These are phyloP conservation scores for Westerdykella aurantiaca DNA, from an alignment of 2,329 filamentous ascomycete genomes.

Conservation along the genomic window DNA sequence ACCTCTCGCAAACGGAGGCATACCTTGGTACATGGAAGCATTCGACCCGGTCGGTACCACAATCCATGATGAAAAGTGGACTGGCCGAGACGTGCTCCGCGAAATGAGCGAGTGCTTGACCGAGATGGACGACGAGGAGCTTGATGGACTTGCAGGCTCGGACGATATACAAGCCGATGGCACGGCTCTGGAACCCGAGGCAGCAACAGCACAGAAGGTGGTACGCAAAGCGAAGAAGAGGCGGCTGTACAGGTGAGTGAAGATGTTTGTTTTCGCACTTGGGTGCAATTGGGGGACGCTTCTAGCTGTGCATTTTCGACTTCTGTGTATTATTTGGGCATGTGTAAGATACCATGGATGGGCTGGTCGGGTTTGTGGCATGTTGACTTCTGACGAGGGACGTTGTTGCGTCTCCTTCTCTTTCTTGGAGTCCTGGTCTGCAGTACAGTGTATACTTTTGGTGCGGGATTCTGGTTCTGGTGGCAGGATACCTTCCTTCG, in stretches of 20 bases:
- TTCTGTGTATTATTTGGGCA: conserved; percentile 8
- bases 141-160: conserved; percentile 54
- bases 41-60: conserved; percentile 79
- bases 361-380: no score
- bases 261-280: conserved; percentile 4
- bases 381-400: not conserved
- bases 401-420: not conserved
- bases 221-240: conserved; percentile 29
- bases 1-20: conserved; percentile 54
- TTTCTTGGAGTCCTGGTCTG: no score
- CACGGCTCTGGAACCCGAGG: conserved; percentile 15
- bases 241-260: conserved; percentile 18
- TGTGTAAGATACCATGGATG: conserved; percentile 6
- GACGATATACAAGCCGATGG: conserved; percentile 28
- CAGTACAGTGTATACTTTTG: no score
- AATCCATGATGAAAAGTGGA: conserved; percentile 66
- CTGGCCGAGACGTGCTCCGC: conserved; percentile 63
- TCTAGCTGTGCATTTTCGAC: not conserved
- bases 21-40: conserved; percentile 80
- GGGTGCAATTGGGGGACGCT: conserved; percentile 6
- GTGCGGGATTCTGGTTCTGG: no score
- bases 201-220: conserved; percentile 23
- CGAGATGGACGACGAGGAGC: conserved; percentile 85
- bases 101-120: conserved; percentile 81
- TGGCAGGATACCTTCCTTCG: no score